Percentiles rank a stretch among this genome's conserved stretches.
phyloP scores from a whole-genome alignment of 345 rosid species.

The Psidium guajava region DNA sequence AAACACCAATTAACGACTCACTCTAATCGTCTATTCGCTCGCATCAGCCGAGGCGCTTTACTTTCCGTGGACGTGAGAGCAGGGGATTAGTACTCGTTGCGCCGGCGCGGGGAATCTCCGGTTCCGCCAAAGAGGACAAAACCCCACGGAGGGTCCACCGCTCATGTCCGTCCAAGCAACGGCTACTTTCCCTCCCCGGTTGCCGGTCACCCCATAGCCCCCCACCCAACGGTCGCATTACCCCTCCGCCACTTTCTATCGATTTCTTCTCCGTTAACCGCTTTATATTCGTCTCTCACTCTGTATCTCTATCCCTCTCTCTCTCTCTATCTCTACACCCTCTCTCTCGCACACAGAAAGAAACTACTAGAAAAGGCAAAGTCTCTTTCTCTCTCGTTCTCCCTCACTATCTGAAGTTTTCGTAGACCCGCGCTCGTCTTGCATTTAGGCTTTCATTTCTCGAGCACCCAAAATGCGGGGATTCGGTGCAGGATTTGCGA shows the following conservation, averaged over 20 bases:
- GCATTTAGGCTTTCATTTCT: neutral
- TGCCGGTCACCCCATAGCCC: neutral
- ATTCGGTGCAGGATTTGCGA: neutral
- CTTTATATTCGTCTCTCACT: neutral
- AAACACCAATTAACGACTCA: neutral
- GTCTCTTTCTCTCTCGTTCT: neutral
- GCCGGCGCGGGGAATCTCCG: neutral
- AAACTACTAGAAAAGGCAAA: neutral
- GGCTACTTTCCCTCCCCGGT: constrained; percentile 30
- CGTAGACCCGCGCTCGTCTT: neutral
- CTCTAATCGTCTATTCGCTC: neutral
- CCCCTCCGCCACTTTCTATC: neutral
- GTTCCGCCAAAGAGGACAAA: neutral
- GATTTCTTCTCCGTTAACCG: neutral
- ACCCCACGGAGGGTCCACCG: neutral
- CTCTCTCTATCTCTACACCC: neutral
- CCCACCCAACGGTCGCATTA: constrained; percentile 41
- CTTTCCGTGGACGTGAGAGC: neutral
- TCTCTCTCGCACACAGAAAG: neutral
- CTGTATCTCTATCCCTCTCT: neutral
- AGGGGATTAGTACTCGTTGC: neutral
- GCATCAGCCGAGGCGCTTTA: neutral
- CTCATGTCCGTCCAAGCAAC: constrained; percentile 20
- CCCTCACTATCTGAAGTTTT: neutral
- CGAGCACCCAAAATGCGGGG: neutral